Conservation (phyloP, 257 asterid species). For the Paraleonurus japonicus region DNA sequence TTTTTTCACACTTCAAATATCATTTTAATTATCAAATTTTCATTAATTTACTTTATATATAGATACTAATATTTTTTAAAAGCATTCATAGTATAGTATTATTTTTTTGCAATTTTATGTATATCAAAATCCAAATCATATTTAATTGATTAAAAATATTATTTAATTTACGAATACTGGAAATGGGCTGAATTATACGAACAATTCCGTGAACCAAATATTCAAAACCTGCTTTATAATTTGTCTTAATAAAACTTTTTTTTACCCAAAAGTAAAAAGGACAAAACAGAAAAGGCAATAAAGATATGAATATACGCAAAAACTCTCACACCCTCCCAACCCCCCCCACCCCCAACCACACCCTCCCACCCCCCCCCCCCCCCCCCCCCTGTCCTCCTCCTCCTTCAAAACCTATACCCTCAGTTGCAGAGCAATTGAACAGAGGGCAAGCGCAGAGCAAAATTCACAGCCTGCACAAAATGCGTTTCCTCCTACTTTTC, state of each 20-base stretch:
- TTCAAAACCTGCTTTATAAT: neutral
- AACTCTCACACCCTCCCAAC: neutral
- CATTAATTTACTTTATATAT: too few species aligned
- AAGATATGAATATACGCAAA: neutral
- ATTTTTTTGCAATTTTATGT: too few species aligned
- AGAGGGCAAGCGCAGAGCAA: neutral
- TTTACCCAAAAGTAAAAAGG: neutral
- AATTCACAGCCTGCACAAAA: slow-evolving; percentile 17
- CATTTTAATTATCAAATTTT: too few species aligned
- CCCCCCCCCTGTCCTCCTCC: neutral
- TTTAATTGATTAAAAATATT: too few species aligned
- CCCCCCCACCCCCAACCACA: neutral
- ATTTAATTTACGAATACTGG: too few species aligned
- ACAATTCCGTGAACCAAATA: neutral
- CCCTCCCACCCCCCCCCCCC: neutral
- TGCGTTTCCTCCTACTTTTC: slow-evolving; percentile 52
- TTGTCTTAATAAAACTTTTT: neutral
- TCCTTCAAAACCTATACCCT: neutral
- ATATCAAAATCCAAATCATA: too few species aligned
- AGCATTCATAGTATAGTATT: too few species aligned
- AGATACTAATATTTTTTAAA: too few species aligned
- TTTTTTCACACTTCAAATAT: too few species aligned
- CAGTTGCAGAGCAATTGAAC: neutral
- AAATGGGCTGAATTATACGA: neutral
- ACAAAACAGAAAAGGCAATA: neutral